Percentiles rank a stretch among this genome's conserved stretches.
phyloP scores from a whole-genome alignment of 2,329 filamentous ascomycete genomes.

The Pseudomassariella vexata region DNA sequence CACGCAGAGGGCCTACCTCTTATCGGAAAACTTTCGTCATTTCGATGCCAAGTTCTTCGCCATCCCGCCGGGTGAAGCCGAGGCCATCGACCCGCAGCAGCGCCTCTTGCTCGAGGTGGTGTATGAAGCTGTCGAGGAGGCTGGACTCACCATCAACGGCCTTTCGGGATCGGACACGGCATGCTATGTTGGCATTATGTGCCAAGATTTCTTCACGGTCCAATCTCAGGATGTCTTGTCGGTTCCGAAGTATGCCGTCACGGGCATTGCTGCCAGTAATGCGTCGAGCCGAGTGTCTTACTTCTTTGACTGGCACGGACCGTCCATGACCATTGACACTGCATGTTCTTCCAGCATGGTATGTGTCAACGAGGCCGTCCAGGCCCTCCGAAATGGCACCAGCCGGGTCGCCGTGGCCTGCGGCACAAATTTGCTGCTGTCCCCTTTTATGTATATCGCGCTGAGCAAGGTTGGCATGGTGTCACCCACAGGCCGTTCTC shows the following conservation, averaged over 20 bases:
- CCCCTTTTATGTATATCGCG: conserved; percentile 2
- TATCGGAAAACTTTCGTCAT: no score
- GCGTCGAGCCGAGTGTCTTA: conserved; percentile 5
- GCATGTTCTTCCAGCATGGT: no score
- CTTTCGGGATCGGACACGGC: conserved; percentile 4
- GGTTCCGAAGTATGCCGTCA: conserved; percentile 2
- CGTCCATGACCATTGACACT: conserved; percentile 7
- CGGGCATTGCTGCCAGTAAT: conserved; percentile 1
- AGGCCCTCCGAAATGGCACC: conserved; percentile 1
- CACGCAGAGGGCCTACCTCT: conserved; percentile 20
- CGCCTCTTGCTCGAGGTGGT: conserved; percentile 20
- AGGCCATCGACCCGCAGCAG: conserved; percentile 9
- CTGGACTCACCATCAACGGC: conserved; percentile 1
- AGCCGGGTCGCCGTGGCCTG: conserved; percentile 2
- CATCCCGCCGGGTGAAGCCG: conserved; percentile 13
- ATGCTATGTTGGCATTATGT: conserved; percentile 12
- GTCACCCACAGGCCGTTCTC: conserved; percentile 2
- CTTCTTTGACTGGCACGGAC: conserved; percentile 4
- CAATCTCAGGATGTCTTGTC: not conserved
- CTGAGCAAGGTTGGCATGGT: not conserved
- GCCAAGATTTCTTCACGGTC: conserved; percentile 12
- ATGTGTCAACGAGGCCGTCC: not conserved
- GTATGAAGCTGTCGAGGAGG: conserved; percentile 18
- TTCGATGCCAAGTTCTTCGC: conserved; percentile 17
- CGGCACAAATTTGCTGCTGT: not conserved